Conservation (phyloP, 495 filamentous ascomycete species). For the Penicillium turbatum region DNA sequence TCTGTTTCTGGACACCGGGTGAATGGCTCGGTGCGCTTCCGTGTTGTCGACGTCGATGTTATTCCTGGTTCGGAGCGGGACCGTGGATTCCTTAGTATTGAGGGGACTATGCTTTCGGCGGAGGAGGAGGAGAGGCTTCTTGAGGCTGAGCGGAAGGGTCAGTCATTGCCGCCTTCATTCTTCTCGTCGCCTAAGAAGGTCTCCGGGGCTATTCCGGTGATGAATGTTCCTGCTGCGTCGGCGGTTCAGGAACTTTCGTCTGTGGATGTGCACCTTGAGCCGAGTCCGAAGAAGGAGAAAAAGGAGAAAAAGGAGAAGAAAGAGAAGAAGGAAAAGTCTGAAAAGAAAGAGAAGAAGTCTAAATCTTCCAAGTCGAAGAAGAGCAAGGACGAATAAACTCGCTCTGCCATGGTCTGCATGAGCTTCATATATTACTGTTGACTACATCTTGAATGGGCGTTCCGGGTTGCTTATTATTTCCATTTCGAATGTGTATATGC, state of each 20-base stretch:
- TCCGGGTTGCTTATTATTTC: constrained; percentile 19
- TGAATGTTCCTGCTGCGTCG: constrained; percentile 11
- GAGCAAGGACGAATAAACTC: constrained; percentile 22
- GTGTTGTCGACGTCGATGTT: constrained; percentile 60
- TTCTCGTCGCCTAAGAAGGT: constrained; percentile 10
- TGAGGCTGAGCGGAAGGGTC: constrained; percentile 37
- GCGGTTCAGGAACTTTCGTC: constrained; percentile 14
- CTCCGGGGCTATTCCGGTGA: constrained; percentile 19
- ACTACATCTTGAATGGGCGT: constrained; percentile 26
- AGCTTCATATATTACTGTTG: constrained; percentile 7
- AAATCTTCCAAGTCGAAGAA: constrained; percentile 19
- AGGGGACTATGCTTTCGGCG: constrained; percentile 59
- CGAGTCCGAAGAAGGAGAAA: constrained; percentile 15
- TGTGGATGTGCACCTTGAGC: constrained; percentile 18
- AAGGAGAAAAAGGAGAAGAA: constrained; percentile 22
- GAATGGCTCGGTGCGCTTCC: constrained; percentile 56
- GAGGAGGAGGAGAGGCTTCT: constrained; percentile 43
- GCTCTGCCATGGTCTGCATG: constrained; percentile 1
- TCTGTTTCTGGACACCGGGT: constrained; percentile 59
- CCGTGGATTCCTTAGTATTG: constrained; percentile 61
- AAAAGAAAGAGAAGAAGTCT: constrained; percentile 22
- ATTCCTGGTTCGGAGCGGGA: constrained; percentile 54
- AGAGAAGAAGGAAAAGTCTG: constrained; percentile 19
- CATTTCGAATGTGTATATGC: constrained; percentile 25
- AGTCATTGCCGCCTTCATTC: constrained; percentile 19